Evolutionary conservation across 2,329 filamentous ascomycete species (phyloP), one percentile per base, ranked within the genome.

Genomic region (Colletotrichum sp.): DNA sequence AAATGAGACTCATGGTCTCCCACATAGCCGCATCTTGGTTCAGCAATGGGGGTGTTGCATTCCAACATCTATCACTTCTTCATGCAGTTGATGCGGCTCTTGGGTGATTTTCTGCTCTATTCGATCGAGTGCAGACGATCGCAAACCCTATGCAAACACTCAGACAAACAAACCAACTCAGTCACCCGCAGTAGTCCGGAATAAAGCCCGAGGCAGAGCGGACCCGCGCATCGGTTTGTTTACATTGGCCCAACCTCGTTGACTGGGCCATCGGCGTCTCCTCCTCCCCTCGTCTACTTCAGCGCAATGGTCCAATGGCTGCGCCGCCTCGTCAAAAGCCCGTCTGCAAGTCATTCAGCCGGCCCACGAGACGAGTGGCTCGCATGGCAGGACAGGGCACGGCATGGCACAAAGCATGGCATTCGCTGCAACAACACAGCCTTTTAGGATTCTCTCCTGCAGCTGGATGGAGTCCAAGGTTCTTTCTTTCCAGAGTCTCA

Each of bases 211-310:
- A 63, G 57, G 57, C 5, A 30, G 16, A 30, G 28, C 18, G 57
- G 61, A 65, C 61, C 52, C 36, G 68, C 67, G 60, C 72, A 66
- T 72, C 68, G 68, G 48, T 72, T 72, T 72, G 63, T 75, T 75
- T 75, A 72, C 70, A 67, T 72, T 67, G 67, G 67, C 67, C 28
- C 36, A 38, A 10, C 26, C 67, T 52, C 26, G 57, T 63, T 63
- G 57, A 70, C 67, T 61, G 57, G 67, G 57, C 57, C 57, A 32
- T 43, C 38, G 43, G 48, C 43, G 61, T 63, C 67, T n/a, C 58
- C 65, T n/a, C 28, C 9, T n/a, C n/a, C 43, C n/a, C 43, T 48
- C 43, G 6, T 13, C 43, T 21, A 3, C 43, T 0, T 13, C n/a
- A 8, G 38, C 9, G 5, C 10, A 21, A 61, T 61, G 28, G 55